Percentiles rank a stretch among this genome's conserved stretches.
These are phyloP conservation scores for Termitomyces titanicus DNA, from an alignment of 768 basidiomycete genomes.

Conservation along the genomic window DNA sequence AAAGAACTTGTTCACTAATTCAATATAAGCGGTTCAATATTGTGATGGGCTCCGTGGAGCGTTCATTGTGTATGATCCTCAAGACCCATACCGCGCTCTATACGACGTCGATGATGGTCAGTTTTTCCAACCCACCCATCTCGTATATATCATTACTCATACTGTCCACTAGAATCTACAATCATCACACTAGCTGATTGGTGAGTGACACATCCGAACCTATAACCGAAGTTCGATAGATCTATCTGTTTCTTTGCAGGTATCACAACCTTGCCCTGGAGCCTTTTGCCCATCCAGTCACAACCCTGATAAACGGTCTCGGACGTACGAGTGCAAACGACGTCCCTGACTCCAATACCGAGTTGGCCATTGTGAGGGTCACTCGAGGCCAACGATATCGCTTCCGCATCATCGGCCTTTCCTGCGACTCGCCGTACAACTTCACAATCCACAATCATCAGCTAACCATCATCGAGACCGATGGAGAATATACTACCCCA, in stretches of 20 bases:
- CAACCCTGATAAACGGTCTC: conserved; percentile 43
- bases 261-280: too few relatives aligned
- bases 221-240: too few relatives aligned
- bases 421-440: conserved; percentile 30
- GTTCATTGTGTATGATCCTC: conserved; percentile 34
- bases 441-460: conserved; percentile 45
- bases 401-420: conserved; percentile 30
- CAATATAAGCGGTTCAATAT: conserved; percentile 42
- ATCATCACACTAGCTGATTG: conserved; percentile 40
- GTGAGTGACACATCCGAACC: too few relatives aligned
- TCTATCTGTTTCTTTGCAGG: too few relatives aligned
- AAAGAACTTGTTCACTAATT: too few relatives aligned
- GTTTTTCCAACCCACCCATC: too few relatives aligned
- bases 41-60: conserved; percentile 41
- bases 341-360: conserved; percentile 4
- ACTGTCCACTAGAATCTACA: too few relatives aligned
- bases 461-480: conserved; percentile 48
- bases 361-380: conserved; percentile 33
- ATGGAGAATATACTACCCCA: conserved; percentile 38
- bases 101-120: conserved; percentile 31
- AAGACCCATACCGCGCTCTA: conserved; percentile 21
- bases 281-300: too few relatives aligned
- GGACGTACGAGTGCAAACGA: conserved; percentile 30
- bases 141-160: too few relatives aligned
- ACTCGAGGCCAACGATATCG: conserved; percentile 30